Percentiles rank a stretch among this genome's conserved stretches.
These are phyloP conservation scores for Gonapodya sp. DNA, from an alignment of 192 early-diverging fungal species.

Conservation along the genomic window DNA sequence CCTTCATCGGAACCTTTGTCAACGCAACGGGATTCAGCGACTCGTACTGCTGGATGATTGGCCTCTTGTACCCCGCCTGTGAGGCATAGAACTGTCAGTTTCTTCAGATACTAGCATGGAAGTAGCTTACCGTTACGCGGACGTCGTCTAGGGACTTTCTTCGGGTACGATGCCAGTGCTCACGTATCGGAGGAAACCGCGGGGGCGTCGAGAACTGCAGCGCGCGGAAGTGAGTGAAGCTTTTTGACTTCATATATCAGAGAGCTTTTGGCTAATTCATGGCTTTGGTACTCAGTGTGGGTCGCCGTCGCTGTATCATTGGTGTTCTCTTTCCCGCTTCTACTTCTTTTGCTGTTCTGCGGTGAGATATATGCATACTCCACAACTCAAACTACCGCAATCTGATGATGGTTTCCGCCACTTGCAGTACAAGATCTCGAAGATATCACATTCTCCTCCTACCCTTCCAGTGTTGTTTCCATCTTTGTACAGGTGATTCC, in stretches of 20 bases:
- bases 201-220: background rate
- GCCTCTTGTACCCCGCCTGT: background rate
- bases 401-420: background rate
- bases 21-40: background rate
- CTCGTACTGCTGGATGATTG: background rate
- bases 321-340: background rate
- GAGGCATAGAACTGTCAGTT: too few species aligned
- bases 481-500: background rate
- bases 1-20: background rate
- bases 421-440: slow-evolving; percentile 3
- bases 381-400: background rate
- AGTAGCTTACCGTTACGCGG: background rate
- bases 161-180: background rate
- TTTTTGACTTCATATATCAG: too few species aligned
- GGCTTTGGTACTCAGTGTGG: too few species aligned
- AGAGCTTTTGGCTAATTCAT: too few species aligned
- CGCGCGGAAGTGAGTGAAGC: too few species aligned
- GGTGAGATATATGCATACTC: background rate
- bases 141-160: background rate
- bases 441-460: background rate
- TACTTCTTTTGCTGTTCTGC: background rate
- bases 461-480: background rate
- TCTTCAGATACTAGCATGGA: background rate
- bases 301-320: background rate
- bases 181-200: slow-evolving; percentile 4